Conservation (phyloP, 768 basidiomycete genomes). For the Exidia glandulosa region DNA sequence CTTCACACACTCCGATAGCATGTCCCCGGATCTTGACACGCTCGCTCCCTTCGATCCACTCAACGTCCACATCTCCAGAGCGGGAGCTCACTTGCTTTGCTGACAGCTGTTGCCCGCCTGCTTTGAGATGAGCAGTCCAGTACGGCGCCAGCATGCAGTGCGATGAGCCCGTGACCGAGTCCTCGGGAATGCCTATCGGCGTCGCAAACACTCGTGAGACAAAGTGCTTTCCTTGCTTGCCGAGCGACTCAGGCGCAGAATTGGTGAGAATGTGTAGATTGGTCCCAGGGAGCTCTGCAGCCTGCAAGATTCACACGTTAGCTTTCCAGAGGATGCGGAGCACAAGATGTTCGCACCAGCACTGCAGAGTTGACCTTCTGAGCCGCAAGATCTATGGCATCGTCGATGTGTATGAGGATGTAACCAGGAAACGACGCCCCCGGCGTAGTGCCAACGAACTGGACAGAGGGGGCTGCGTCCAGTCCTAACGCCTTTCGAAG, state of each 20-base stretch:
- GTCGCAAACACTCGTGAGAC: slow-evolving; percentile 21
- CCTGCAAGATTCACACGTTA: neutral
- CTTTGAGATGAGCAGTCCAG: slow-evolving; percentile 45
- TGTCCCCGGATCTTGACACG: slow-evolving; percentile 27
- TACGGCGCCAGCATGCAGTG: slow-evolving; percentile 18
- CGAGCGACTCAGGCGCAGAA: slow-evolving; percentile 14
- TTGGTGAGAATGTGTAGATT: slow-evolving; percentile 11
- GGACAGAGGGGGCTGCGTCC: slow-evolving; percentile 5
- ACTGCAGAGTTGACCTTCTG: slow-evolving; percentile 6
- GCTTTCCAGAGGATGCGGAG: neutral
- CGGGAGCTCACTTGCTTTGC: slow-evolving; percentile 42
- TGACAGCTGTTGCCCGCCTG: slow-evolving; percentile 22
- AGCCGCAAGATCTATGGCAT: slow-evolving; percentile 9
- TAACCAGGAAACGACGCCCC: slow-evolving; percentile 7
- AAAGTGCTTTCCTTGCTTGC: slow-evolving; percentile 8
- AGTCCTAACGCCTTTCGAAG: slow-evolving; percentile 5
- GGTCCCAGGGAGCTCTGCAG: neutral
- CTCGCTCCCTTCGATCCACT: slow-evolving; percentile 24
- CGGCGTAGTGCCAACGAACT: slow-evolving; percentile 6
- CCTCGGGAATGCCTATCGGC: slow-evolving; percentile 13
- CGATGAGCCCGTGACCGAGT: slow-evolving; percentile 22
- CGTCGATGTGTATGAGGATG: slow-evolving; percentile 15
- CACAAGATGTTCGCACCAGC: slow-evolving; percentile 10
- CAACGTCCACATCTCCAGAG: slow-evolving; percentile 34
- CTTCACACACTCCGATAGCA: slow-evolving; percentile 23